Evolutionary conservation across 2,329 filamentous ascomycete genomes (phyloP).

Genomic region (Talaromyces marneffei): DNA sequence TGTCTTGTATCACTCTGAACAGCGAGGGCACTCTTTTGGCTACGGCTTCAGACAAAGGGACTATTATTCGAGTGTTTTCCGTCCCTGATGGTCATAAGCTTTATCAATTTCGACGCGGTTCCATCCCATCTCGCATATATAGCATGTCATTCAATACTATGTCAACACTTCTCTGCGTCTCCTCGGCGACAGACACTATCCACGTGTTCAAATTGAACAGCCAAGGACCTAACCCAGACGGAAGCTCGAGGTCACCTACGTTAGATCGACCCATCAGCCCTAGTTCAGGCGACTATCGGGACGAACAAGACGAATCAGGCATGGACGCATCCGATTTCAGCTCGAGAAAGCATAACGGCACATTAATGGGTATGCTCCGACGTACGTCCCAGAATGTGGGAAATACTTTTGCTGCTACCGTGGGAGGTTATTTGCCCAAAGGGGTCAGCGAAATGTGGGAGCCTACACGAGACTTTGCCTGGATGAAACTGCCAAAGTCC

Average conservation of each 20-base stretch:
- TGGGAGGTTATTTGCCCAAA: slow-evolving; percentile 85
- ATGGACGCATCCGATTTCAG: slow-evolving; percentile 29
- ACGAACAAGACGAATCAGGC: slow-evolving; percentile 26
- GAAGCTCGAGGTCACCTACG: slow-evolving; percentile 22
- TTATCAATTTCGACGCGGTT: slow-evolving; percentile 91
- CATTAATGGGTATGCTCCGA: slow-evolving; percentile 84
- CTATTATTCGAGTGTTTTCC: slow-evolving; percentile 92
- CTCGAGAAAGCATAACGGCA: slow-evolving; percentile 57
- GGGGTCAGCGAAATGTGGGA: slow-evolving; percentile 99
- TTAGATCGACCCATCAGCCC: slow-evolving; percentile 24
- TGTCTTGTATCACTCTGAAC: slow-evolving; percentile 87
- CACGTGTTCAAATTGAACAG: slow-evolving; percentile 81
- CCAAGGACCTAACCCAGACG: slow-evolving; percentile 29
- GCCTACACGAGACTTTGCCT: slow-evolving; percentile 88
- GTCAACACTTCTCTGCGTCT: slow-evolving; percentile 88
- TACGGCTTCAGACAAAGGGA: slow-evolving; percentile 94
- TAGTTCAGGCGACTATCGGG: slow-evolving; percentile 26
- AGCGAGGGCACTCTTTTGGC: slow-evolving; percentile 86
- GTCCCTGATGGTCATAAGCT: slow-evolving; percentile 87
- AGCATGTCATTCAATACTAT: slow-evolving; percentile 98
- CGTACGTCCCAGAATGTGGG: slow-evolving; percentile 92
- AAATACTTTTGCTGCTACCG: slow-evolving; percentile 77
- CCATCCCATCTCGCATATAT: slow-evolving; percentile 91
- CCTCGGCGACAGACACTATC: slow-evolving; percentile 91
- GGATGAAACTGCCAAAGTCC: slow-evolving; percentile 78